Percentiles rank a stretch among this genome's conserved stretches.
Conservation (phyloP, 1,284 basidiomycete genomes). For the Ganoderma lucidum region DNA sequence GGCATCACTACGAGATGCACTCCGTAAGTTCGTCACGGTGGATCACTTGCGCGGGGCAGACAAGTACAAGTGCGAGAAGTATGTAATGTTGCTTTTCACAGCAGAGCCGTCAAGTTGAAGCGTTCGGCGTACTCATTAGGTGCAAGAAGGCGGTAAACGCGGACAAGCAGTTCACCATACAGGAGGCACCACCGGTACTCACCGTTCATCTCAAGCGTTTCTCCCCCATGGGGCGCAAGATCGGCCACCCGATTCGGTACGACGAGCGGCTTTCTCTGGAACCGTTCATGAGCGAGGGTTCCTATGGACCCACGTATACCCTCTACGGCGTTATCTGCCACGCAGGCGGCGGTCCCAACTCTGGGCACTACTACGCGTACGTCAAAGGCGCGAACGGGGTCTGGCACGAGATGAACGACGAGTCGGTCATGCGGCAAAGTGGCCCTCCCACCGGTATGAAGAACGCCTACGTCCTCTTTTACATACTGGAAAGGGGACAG, state of each 20-base stretch:
- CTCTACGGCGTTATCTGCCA: constrained; percentile 95
- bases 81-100: constrained; percentile 20
- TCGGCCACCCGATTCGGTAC: constrained; percentile 82
- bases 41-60: constrained; percentile 91
- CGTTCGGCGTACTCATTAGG: constrained; percentile 47
- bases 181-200: constrained; percentile 89
- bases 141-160: constrained; percentile 91
- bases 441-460: constrained; percentile 67
- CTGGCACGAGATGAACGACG: constrained; percentile 98
- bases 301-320: constrained; percentile 82
- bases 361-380: constrained; percentile 95
- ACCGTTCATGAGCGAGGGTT: constrained; percentile 85
- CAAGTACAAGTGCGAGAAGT: constrained; percentile 99
- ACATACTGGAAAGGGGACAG: constrained; percentile 83
- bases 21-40: constrained; percentile 84
- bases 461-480: constrained; percentile 95
- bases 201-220: constrained; percentile 99
- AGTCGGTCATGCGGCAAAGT: constrained; percentile 62
- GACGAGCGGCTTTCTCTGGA: constrained; percentile 81
- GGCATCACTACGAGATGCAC: constrained; percentile 74
- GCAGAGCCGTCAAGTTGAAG: constrained; percentile 6
- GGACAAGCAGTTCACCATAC: constrained; percentile 88
- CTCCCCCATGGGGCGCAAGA: constrained; percentile 88
- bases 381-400: constrained; percentile 76
- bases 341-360: constrained; percentile 91